phyloP scores from a whole-genome alignment of 495 filamentous ascomycete species.

The Jackrogersella multiformis region DNA sequence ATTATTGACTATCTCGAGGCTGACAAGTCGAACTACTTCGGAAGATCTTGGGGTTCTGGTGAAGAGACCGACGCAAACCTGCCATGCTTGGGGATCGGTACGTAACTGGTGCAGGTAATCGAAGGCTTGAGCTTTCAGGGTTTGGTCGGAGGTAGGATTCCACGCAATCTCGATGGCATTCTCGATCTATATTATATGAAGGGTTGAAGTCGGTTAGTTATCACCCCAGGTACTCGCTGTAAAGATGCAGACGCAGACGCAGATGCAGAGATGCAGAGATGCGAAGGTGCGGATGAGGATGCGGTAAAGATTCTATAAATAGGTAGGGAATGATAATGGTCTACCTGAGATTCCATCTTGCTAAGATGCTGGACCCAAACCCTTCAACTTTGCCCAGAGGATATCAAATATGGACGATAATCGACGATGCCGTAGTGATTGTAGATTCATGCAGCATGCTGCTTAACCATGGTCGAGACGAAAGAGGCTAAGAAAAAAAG shows the following conservation, averaged over 20 bases:
- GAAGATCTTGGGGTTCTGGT: constrained; percentile 78
- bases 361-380: constrained; percentile 40
- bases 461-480: constrained; percentile 33
- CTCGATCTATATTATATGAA: constrained; percentile 77
- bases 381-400: constrained; percentile 33
- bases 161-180: constrained; percentile 92
- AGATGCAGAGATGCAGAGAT: no score
- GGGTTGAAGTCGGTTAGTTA: neutral
- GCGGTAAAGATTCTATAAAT: neutral
- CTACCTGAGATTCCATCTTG: constrained; percentile 51
- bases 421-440: constrained; percentile 10
- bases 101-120: constrained; percentile 86
- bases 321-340: neutral
- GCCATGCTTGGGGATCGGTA: constrained; percentile 80
- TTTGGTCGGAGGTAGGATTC: constrained; percentile 75
- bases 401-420: constrained; percentile 23
- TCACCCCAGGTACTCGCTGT: no score
- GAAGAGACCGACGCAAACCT: constrained; percentile 86
- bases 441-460: constrained; percentile 40
- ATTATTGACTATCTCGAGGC: constrained; percentile 90
- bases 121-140: constrained; percentile 84
- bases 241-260: no score
- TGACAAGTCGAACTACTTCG: constrained; percentile 86
- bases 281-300: no score
- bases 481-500: neutral